Evolutionary conservation across 2,329 filamentous ascomycete genomes (phyloP).

Genomic region (Purpureocillium lavendulum): DNA sequence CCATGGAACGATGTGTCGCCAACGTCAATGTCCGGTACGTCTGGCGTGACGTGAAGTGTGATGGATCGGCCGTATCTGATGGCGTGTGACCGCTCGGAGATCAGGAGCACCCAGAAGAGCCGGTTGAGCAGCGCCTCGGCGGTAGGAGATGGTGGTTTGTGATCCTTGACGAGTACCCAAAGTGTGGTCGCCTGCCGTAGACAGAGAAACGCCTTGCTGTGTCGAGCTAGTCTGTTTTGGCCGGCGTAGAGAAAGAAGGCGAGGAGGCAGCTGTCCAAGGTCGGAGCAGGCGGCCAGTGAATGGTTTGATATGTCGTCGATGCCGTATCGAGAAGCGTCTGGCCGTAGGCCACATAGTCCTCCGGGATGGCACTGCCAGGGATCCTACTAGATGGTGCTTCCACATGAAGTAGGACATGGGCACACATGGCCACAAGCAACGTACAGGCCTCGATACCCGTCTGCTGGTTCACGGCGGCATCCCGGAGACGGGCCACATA

Average conservation of each 20-base stretch:
- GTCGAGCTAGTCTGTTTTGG: constrained; percentile 31
- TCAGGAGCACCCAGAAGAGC: constrained; percentile 34
- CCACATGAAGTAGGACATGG: constrained; percentile 32
- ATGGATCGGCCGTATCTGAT: constrained; percentile 35
- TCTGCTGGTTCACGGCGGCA: constrained; percentile 13
- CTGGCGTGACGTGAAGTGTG: constrained; percentile 31
- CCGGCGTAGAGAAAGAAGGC: constrained; percentile 37
- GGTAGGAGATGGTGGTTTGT: constrained; percentile 14
- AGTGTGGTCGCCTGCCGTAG: constrained; percentile 34
- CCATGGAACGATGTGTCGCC: constrained; percentile 22
- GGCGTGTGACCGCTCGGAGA: constrained; percentile 35
- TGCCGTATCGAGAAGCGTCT: constrained; percentile 27
- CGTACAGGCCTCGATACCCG: constrained; percentile 24
- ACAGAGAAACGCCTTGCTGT: constrained; percentile 33
- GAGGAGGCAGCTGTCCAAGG: constrained; percentile 29
- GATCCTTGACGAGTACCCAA: constrained; percentile 23
- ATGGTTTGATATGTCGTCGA: constrained; percentile 24
- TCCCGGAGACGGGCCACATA: constrained; percentile 24
- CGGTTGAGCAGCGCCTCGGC: constrained; percentile 20
- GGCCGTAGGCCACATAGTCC: constrained; percentile 18
- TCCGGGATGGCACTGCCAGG: constrained; percentile 23
- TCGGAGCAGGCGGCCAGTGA: constrained; percentile 23
- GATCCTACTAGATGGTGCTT: constrained; percentile 24
- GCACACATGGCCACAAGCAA: constrained; percentile 30
- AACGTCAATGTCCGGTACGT: constrained; percentile 22